Evolutionary conservation across 1,284 basidiomycete genomes (phyloP).

Genomic region (Malassezia obtusa): DNA sequence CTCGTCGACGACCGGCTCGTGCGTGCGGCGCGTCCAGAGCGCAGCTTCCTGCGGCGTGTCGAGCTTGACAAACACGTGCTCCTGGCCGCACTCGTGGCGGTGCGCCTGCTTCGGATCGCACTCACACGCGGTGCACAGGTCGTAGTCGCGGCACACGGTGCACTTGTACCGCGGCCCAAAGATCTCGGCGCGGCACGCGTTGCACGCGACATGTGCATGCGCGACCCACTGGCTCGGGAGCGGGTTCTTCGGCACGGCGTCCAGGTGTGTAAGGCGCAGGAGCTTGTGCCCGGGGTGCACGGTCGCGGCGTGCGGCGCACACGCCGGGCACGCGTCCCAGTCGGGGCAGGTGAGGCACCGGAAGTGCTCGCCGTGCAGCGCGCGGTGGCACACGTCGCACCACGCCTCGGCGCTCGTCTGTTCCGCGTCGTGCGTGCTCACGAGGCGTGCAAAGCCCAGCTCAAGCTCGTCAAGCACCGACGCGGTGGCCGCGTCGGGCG

Average conservation of each 20-base stretch:
- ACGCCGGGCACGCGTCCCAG: conserved; percentile 21
- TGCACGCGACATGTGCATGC: conserved; percentile 18
- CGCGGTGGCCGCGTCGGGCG: neutral
- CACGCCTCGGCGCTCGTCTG: neutral
- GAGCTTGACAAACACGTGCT: conserved; percentile 25
- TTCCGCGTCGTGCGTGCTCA: neutral
- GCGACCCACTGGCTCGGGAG: neutral
- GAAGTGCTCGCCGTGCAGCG: neutral
- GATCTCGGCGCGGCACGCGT: conserved; percentile 16
- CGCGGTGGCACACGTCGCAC: conserved; percentile 1
- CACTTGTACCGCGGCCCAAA: conserved; percentile 24
- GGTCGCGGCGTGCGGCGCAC: neutral
- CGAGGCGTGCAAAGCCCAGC: neutral
- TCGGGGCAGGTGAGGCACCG: conserved; percentile 20
- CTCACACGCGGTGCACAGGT: conserved; percentile 23
- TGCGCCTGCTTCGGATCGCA: conserved; percentile 15
- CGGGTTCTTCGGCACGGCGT: conserved; percentile 3
- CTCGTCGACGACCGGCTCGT: neutral
- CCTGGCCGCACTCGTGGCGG: neutral
- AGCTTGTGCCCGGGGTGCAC: conserved; percentile 23
- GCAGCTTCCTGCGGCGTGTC: neutral
- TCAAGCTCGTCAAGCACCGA: conserved; percentile 1
- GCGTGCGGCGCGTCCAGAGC: neutral
- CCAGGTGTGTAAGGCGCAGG: conserved; percentile 1
- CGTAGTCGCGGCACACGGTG: conserved; percentile 18